Evolutionary conservation across 2,329 filamentous ascomycete species (phyloP), one percentile per base, ranked within the genome.

Genomic region (Nakataea oryzae): DNA sequence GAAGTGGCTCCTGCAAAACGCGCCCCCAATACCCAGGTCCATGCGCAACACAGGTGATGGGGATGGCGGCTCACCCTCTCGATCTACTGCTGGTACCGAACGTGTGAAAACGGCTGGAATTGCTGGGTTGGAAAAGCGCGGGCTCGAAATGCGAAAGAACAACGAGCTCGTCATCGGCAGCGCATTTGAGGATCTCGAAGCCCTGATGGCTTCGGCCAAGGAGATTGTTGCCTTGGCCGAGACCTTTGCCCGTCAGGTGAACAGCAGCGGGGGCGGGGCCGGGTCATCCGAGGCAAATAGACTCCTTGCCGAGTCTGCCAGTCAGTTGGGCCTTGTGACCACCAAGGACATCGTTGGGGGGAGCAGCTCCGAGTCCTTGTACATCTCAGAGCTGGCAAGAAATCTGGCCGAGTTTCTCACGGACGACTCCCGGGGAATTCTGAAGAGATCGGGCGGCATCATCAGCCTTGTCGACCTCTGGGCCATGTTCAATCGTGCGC

Each of bases 141-240:
- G 91, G 0, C 76, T 93, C 7, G 90, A 93, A 68, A 85, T 92
- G 70, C 88, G 91, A 63, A 93, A 91, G 76, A 96, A 96, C 73
- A 97, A 97, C 68, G 92, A 97, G 73, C 76, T 91, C 12, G 87
- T 97, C 59, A 96, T 99, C 66, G 93, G 93, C 29, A 92, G 85
- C 66, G 93, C 95, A 0, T 99, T 99, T 69, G 93, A 97, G 72
- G 95, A 99, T 70, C 83, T 99, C 0, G 93, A 97, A 72, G 93
- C 95, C 3, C 80, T 99, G 50, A 99, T 97, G 93, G 91, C 93
- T 3, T 97, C 93, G 3, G 95, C 95, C 6, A 97, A 97, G 72
- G 91, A 99, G 71, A 91, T 99, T 59, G 88, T 97, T 60, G 91
- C 92, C 6, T 86, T 99, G 55, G 95, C 95, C 0, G 93, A 97